Evolutionary conservation across 495 filamentous ascomycete species (phyloP), one percentile per base, ranked within the genome.

Genomic region (Penicillium herquei): DNA sequence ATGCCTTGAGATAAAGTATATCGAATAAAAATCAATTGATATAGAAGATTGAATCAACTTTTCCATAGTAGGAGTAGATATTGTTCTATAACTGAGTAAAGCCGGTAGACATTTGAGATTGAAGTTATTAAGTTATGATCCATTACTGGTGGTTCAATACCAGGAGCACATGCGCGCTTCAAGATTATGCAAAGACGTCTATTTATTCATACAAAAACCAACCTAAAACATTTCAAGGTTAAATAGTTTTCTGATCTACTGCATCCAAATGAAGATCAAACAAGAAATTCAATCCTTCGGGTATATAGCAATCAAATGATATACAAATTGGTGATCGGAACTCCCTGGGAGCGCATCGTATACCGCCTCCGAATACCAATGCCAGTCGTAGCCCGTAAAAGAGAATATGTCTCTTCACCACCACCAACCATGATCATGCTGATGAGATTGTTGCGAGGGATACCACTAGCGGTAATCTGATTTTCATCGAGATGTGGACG

Each of bases 341-440:
- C 67, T 12, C 92, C 93, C 69, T 91, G 87, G 53, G 91, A 94
- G 58, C 86, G 83, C 42, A 97, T 81, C 62, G 82, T 83, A 67
- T 89, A 97, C 67, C 90, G 72, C 67, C 91, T 83, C 70, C 85
- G 83, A 43, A 96, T 64, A 0, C 89, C 91, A 13, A 97, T 58
- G 2, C 79, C 80, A 59, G 69, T 77, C 12, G 89, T 83, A 58
- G 72, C 73, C 48, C 68, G 78, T 3, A 95, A 64, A 54, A 87
- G 62, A 42, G 84, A 79, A 56, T 86, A 88, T 41, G 82, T 86
- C 54, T 81, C 77, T 13, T 90, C 78, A 3, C 88, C 90, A 0
- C 90, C 91, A 0, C 84, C 84, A 7, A 95, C 86, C 87, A 98
- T 89, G 18, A 96, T 79, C 85, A 96, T 86, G 18, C 85, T 80